These are phyloP conservation scores for Neurospora discreta DNA, from an alignment of 495 filamentous ascomycete species.

Conservation along the genomic window DNA sequence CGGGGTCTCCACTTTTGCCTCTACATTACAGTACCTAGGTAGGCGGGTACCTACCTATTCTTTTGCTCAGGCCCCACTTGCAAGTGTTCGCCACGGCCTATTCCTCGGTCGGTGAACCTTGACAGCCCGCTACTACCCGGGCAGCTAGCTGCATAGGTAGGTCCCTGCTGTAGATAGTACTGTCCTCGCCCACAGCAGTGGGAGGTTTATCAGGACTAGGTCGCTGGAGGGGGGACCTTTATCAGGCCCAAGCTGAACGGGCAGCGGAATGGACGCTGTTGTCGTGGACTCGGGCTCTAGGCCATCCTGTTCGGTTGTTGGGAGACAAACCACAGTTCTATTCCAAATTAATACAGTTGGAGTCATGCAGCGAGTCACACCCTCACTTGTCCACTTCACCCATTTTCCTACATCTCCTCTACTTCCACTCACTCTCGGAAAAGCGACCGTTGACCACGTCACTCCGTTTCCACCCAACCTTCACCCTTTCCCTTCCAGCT, in stretches of 20 bases:
- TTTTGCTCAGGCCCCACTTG: not conserved
- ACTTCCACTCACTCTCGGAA: not conserved
- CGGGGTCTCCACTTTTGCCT: not conserved
- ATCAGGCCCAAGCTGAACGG: not conserved
- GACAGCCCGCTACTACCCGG: too few species aligned
- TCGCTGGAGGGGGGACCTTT: not conserved
- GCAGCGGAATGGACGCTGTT: not conserved
- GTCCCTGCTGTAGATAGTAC: too few species aligned
- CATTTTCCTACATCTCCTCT: not conserved
- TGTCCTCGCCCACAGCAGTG: not conserved
- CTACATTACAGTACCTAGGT: too few species aligned
- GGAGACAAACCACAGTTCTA: too few species aligned
- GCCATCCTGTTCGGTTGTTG: too few species aligned
- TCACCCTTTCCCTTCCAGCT: not conserved
- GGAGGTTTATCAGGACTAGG: not conserved
- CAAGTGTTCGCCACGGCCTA: not conserved
- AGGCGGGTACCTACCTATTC: too few species aligned
- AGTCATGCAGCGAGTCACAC: not conserved
- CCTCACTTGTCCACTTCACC: not conserved
- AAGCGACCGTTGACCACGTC: not conserved
- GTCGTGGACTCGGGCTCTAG: too few species aligned
- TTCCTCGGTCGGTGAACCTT: not conserved
- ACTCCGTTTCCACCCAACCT: not conserved
- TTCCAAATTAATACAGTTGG: not conserved
- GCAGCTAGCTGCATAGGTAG: too few species aligned